A percentile compares a stretch with the other conserved stretches of the same genome.
Conservation (phyloP, 148 eudicot genomes). For the Amaranthus hypochondriacus region DNA sequence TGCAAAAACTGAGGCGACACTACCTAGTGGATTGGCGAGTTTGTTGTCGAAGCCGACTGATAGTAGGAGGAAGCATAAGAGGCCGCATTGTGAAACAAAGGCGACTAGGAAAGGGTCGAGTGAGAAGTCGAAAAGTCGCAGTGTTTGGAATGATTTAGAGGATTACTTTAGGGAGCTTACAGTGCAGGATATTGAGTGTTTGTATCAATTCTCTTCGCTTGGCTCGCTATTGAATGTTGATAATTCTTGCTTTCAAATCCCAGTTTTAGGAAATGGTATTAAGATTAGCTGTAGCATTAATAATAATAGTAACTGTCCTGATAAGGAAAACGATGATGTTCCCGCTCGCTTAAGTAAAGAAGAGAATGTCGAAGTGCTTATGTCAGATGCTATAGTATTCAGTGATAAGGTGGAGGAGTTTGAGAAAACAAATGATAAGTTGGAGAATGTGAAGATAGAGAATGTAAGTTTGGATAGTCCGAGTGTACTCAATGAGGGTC, state of each 20-base stretch:
- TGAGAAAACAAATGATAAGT: constrained; percentile 18
- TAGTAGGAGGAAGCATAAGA: constrained; percentile 69
- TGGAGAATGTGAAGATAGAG: constrained; percentile 40
- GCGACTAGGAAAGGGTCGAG: constrained; percentile 32
- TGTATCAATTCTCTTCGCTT: constrained; percentile 31
- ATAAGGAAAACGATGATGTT: constrained; percentile 12
- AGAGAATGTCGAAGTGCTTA: constrained; percentile 4
- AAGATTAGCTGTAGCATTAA: constrained; percentile 2
- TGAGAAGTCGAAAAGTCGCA: constrained; percentile 38
- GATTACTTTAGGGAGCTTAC: constrained; percentile 71
- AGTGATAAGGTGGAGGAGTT: constrained; percentile 11
- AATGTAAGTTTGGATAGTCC: constrained; percentile 22
- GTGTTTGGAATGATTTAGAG: constrained; percentile 65
- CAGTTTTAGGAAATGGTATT: constrained; percentile 32
- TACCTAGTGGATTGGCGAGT: constrained; percentile 61
- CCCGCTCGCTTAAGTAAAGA: constrained; percentile 5
- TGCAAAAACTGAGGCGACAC: constrained; percentile 33
- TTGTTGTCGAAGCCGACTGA: constrained; percentile 54
- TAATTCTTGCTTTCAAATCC: constrained; percentile 40
- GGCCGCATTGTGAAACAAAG: constrained; percentile 51
- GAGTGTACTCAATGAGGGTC: constrained; percentile 19
- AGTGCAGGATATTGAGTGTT: constrained; percentile 61
- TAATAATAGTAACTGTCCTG: background rate
- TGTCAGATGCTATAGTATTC: constrained; percentile 2
- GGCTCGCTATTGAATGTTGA: constrained; percentile 26